A percentile compares a stretch with the other conserved stretches of the same genome.
Conservation (phyloP, 179 eudicot genomes). For the Silene vulgaris region DNA sequence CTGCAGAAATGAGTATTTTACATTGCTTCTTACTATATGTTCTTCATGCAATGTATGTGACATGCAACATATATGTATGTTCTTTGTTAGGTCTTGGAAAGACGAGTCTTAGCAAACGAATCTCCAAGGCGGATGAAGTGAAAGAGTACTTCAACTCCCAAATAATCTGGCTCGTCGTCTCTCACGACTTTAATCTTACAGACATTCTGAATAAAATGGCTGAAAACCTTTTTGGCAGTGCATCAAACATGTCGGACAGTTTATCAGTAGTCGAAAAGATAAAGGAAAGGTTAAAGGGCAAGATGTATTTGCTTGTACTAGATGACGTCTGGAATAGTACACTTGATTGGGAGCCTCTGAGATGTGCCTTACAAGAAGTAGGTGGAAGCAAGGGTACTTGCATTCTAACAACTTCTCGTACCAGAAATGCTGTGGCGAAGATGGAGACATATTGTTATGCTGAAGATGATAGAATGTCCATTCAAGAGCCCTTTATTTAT, state of each 20-base stretch:
- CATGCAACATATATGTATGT: not conserved
- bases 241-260: constrained; percentile 2
- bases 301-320: constrained; percentile 30
- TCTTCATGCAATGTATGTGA: not conserved
- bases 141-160: constrained; percentile 10
- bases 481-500: not conserved
- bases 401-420: constrained; percentile 33
- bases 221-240: not conserved
- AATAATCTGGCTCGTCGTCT: constrained; percentile 28
- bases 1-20: not conserved
- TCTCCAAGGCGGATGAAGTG: constrained; percentile 16
- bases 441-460: not conserved
- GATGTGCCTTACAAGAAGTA: constrained; percentile 14
- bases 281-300: constrained; percentile 11
- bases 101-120: constrained; percentile 27
- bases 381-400: constrained; percentile 22
- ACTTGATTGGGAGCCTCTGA: constrained; percentile 24
- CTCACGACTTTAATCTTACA: constrained; percentile 20
- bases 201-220: constrained; percentile 27
- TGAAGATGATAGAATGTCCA: not conserved
- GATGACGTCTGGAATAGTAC: constrained; percentile 36
- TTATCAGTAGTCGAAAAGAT: constrained; percentile 19
- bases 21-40: no score
- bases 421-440: constrained; percentile 3
- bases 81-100: constrained; percentile 31